phyloP scores from a whole-genome alignment of 2,329 filamentous ascomycete species.

The Biscogniauxia mediterranea region DNA sequence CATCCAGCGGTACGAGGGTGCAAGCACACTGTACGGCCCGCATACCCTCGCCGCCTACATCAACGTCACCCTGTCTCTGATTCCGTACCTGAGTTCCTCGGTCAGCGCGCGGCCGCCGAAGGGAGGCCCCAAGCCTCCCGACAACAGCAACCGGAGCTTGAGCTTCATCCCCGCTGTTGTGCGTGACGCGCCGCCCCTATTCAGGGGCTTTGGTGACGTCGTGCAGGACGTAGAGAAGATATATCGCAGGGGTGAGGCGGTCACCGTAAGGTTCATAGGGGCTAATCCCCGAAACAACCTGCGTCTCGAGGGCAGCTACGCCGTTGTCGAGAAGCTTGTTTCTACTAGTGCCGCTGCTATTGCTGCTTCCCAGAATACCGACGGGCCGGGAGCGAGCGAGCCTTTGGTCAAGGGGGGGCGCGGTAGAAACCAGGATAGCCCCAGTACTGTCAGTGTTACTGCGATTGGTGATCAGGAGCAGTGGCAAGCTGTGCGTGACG shows the following conservation, averaged over 20 bases:
- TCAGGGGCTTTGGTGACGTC: slow-evolving; percentile 69
- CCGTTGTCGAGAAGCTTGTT: slow-evolving; percentile 66
- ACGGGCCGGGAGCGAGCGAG: slow-evolving; percentile 1
- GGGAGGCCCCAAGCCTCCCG: slow-evolving; percentile 62
- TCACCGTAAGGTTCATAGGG: slow-evolving; percentile 71
- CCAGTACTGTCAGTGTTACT: too few relatives aligned
- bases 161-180: slow-evolving; percentile 79
- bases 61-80: slow-evolving; percentile 69
- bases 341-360: slow-evolving; percentile 15
- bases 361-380: slow-evolving; percentile 9
- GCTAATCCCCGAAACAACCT: slow-evolving; percentile 89
- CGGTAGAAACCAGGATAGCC: not conserved
- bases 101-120: slow-evolving; percentile 37
- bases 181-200: slow-evolving; percentile 64
- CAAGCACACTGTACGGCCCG: slow-evolving; percentile 81
- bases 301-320: slow-evolving; percentile 72
- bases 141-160: slow-evolving; percentile 72
- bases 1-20: slow-evolving; percentile 87
- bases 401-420: slow-evolving; percentile 1
- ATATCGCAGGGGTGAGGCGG: slow-evolving; percentile 57
- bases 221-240: slow-evolving; percentile 48
- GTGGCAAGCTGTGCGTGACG: slow-evolving; percentile 70
- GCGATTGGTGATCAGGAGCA: slow-evolving; percentile 2
- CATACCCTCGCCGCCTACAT: slow-evolving; percentile 86
- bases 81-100: slow-evolving; percentile 62